Base-by-base conservation (phyloP, 352 stramenopile genomes). In the Phytophthora pistaciae region DNA sequence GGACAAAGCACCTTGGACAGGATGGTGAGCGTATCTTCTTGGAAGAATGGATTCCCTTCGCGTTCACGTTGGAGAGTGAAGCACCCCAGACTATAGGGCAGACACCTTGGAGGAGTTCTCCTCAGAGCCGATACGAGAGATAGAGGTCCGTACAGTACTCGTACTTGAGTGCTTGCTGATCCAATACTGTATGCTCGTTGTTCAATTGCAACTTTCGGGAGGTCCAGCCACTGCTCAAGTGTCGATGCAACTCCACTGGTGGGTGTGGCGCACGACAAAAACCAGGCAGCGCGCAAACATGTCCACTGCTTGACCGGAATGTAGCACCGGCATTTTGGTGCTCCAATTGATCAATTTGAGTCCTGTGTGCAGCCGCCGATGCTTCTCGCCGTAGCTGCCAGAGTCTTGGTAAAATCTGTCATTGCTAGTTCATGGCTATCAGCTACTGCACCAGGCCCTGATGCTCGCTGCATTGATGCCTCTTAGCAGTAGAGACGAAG, bases 201-300 rank as follows among this genome's bases (percentile, higher is more conserved):
- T 58, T 27, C 36, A 6, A 38, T 70, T 65, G 56, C 29, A 46
- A 50, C 25, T 18, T 66, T 71, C 31, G 50, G 64, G 64, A 70
- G 64, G 56, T 71, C 64, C 64, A 57, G 44, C 20, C 33, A 6
- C 16, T 29, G 20, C 1, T 18, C 25, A 25, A 6, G 23, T 56
- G 6, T 48, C 23, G 21, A 54, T 70, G 54, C 20, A 44, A 60
- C 56, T 49, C 56, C 20, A 31, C 14, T 71, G 64, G 56, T 56
- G 56, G 56, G 54, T 58, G 6, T 11, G 6, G 16, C 63, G 36
- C 21, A 56, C 48, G 48, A 60, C 33, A 65, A 25, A 60, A 70
- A 60, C 55, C 64, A 70, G 31, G 4, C 63, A 36, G 59, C 14
- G 9, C 25, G 31, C 53, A 29, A 18, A 29, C n/a, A 60, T 49